These are phyloP conservation scores for Penicillium sp. DNA, from an alignment of 2,329 filamentous ascomycete species.

Conservation along the genomic window DNA sequence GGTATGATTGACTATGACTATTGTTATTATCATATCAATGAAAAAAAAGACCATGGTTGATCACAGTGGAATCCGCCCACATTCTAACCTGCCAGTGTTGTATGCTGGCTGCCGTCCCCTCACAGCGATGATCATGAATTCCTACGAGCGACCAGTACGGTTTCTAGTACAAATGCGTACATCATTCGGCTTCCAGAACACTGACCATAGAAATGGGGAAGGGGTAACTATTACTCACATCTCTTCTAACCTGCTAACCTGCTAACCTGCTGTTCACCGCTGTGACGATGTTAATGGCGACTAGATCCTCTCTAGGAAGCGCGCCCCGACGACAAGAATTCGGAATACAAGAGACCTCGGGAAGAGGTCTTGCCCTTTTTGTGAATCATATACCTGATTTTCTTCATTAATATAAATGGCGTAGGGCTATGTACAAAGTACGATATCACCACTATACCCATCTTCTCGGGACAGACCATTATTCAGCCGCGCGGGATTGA, in stretches of 20 bases:
- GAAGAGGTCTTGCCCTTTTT: conserved; percentile 1
- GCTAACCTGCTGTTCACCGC: conserved; percentile 1
- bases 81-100: conserved; percentile 25
- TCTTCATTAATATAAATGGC: background rate
- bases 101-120: conserved; percentile 4
- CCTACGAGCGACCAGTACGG: background rate
- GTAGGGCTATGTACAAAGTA: conserved; percentile 3
- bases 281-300: background rate
- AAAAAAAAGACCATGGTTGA: conserved; percentile 8
- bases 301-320: conserved; percentile 1
- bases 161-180: background rate
- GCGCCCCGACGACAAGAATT: background rate
- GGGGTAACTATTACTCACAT: background rate
- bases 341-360: background rate
- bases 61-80: conserved; percentile 23
- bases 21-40: background rate
- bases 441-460: background rate
- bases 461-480: conserved; percentile 4
- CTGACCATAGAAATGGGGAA: conserved; percentile 3
- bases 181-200: background rate
- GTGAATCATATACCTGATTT: background rate
- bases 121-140: conserved; percentile 19
- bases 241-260: background rate
- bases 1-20: background rate
- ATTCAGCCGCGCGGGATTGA: conserved; percentile 7